phyloP scores from a whole-genome alignment of 441 rosid genomes.

The Populus hybrid region DNA sequence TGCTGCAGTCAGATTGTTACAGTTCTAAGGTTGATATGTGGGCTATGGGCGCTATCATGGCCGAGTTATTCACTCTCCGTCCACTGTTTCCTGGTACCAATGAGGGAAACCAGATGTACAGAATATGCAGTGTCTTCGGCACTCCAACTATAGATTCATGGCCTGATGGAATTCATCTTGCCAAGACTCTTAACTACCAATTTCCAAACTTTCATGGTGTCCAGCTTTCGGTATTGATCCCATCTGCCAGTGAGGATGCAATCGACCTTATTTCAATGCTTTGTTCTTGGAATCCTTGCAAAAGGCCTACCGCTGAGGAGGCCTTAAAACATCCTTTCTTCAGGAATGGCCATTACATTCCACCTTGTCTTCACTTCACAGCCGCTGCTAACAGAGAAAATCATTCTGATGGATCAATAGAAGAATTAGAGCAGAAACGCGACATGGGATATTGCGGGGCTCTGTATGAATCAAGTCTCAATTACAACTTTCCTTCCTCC shows the following conservation, averaged over 20 bases:
- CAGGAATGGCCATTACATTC: too few species aligned
- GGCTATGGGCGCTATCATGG: conserved; percentile 99
- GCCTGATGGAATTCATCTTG: conserved; percentile 85
- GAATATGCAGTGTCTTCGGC: conserved; percentile 84
- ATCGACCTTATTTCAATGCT: conserved; percentile 59
- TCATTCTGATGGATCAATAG: too few species aligned
- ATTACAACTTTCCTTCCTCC: too few species aligned
- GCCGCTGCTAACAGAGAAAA: too few species aligned
- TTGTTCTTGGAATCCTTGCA: conserved; percentile 91
- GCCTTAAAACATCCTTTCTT: conserved; percentile 94
- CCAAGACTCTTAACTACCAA: conserved; percentile 65
- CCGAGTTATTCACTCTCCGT: conserved; percentile 74
- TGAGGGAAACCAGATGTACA: conserved; percentile 92
- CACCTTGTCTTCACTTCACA: too few species aligned
- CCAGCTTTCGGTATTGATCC: conserved; percentile 54
- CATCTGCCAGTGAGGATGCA: conserved; percentile 75
- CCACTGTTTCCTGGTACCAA: conserved; percentile 94
- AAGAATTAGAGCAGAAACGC: too few species aligned
- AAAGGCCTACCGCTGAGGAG: conserved; percentile 82
- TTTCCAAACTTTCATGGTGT: conserved; percentile 79
- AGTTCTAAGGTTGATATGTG: conserved; percentile 95
- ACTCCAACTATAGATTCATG: conserved; percentile 75
- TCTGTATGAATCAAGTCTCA: too few species aligned
- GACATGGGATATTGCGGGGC: too few species aligned
- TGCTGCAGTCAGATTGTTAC: conserved; percentile 75